Conservation (phyloP, 441 rosid species). For the Adansonia grandidieri region DNA sequence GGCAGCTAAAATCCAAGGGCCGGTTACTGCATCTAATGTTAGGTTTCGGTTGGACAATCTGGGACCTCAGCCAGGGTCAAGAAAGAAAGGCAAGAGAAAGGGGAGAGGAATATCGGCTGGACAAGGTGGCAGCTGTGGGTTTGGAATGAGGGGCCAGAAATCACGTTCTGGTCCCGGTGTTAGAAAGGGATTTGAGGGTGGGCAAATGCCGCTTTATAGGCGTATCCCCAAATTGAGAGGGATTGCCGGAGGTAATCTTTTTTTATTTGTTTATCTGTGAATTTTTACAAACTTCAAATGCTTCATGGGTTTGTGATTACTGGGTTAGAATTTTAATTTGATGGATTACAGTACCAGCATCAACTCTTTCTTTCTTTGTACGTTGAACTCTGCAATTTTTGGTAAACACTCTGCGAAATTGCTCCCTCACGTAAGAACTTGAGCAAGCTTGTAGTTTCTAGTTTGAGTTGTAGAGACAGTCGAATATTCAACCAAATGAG, state of each 20-base stretch:
- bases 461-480: too few relatives aligned
- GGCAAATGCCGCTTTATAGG: constrained; percentile 88
- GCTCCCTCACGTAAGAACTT: too few relatives aligned
- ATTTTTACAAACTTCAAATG: not conserved
- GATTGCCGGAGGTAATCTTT: constrained; percentile 78
- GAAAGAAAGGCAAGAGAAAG: constrained; percentile 94
- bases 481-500: too few relatives aligned
- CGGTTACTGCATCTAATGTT: constrained; percentile 27
- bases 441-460: too few relatives aligned
- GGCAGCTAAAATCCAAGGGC: constrained; percentile 36
- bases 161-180: constrained; percentile 93
- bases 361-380: not conserved
- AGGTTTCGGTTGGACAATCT: constrained; percentile 78
- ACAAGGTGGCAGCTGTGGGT: constrained; percentile 93
- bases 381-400: not conserved
- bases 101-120: constrained; percentile 93
- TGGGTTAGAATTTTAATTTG: not conserved
- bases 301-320: not conserved
- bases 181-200: constrained; percentile 92
- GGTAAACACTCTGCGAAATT: not conserved
- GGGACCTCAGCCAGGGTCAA: constrained; percentile 89
- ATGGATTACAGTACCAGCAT: not conserved
- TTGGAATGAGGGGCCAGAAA: constrained; percentile 97
- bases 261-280: not conserved
- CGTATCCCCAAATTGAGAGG: constrained; percentile 85